Evolutionary conservation across 2,329 filamentous ascomycete species (phyloP).

Genomic region (Coleophoma eucalyptorum): DNA sequence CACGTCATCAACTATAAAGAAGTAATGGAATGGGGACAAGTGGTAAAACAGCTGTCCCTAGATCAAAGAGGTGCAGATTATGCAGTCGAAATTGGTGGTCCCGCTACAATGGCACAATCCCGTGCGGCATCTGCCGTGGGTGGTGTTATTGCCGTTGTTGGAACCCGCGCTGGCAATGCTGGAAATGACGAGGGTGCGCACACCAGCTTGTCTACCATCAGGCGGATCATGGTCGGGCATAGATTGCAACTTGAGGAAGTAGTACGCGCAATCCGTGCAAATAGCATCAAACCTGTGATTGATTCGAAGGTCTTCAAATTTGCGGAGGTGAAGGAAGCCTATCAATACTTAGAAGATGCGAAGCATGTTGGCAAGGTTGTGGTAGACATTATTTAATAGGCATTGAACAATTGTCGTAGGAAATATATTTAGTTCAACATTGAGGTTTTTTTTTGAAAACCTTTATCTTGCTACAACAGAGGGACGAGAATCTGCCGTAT

Average conservation of each 20-base stretch:
- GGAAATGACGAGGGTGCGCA: constrained; percentile 2
- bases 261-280: constrained; percentile 29
- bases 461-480: too few species aligned
- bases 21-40: constrained; percentile 44
- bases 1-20: constrained; percentile 26
- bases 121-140: constrained; percentile 42
- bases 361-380: constrained; percentile 43
- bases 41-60: constrained; percentile 39
- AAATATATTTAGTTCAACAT: too few species aligned
- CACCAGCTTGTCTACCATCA: constrained; percentile 24
- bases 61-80: constrained; percentile 34
- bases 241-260: constrained; percentile 43
- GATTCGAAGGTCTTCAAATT: constrained; percentile 37
- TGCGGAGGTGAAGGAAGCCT: constrained; percentile 38
- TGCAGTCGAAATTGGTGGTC: constrained; percentile 62
- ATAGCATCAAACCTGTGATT: constrained; percentile 36
- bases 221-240: constrained; percentile 41
- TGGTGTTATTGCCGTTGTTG: constrained; percentile 31
- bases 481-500: too few species aligned
- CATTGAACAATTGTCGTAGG: too few species aligned
- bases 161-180: constrained; percentile 27
- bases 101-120: constrained; percentile 53
- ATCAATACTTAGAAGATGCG: constrained; percentile 40
- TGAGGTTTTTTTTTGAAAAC: too few species aligned
- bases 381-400: not conserved